Evolutionary conservation across 106 monocot species (phyloP), one percentile per base, ranked within the genome.

Genomic region (Allium fistulosum): DNA sequence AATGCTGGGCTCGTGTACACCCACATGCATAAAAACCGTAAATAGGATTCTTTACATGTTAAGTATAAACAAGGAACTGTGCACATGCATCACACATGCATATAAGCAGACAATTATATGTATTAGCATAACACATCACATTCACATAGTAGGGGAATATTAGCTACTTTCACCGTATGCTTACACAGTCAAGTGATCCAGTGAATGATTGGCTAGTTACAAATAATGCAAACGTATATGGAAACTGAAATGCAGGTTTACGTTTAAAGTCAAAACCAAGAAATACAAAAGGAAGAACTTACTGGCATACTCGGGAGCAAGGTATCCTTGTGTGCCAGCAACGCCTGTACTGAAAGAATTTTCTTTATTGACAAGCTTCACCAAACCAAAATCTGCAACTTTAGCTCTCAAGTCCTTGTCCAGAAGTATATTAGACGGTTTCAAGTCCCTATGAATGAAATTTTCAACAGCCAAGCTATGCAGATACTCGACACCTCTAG

Each of bases 221-320:
- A 37, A 37, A 37, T 37, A 37, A 37, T 22, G 22, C 22, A 22
- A 22, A 13, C 4, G 57, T 26, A 13, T 26, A 61, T 28, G 45
- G 61, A 61, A 59, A 16, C 58, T 37, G 37, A 37, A 37, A 28
- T 61, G 61, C 61, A 61, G 22, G 66, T 51, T 17, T 66, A 17
- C 26, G 49, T 51, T 26, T 26, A 66, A 66, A 8, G 17, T 51
- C 2, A 22, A 51, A 26, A 51, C 26, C 17, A 22, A 66, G 26
- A 51, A 57, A 12, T 56, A 37, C 37, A 37, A 37, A 37, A 15
- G 53, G 61, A 47, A 57, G 52, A 6, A 81, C 96, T 85, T 86
- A 96, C 96, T 83, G 51, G 96, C 96, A 88, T 96, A 96, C 37
- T 96, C 96, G 7, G 96, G 96, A 7, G 95, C 95, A 53, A 96